phyloP scores from a whole-genome alignment of 495 filamentous ascomycete species.

The Lasiosphaeria hispida region DNA sequence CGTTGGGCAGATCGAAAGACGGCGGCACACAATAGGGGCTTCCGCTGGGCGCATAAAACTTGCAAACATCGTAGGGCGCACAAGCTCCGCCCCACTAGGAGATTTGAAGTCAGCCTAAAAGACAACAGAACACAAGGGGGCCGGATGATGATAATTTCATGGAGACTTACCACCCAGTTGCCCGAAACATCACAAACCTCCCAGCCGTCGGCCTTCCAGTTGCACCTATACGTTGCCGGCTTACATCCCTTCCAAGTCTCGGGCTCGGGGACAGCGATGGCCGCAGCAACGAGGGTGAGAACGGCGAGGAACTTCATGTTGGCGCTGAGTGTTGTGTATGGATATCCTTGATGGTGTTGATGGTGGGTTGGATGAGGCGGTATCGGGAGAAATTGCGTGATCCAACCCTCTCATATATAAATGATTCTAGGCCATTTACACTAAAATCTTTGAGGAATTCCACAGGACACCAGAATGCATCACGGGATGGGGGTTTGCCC shows the following conservation, averaged over 20 bases:
- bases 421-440: too few species aligned
- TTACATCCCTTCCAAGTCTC: slow-evolving; percentile 16
- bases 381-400: neutral
- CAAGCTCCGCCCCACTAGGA: slow-evolving; percentile 24
- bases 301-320: slow-evolving; percentile 25
- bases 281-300: slow-evolving; percentile 19
- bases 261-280: slow-evolving; percentile 17
- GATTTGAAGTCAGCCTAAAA: neutral
- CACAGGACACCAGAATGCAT: neutral
- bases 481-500: neutral
- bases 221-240: slow-evolving; percentile 27
- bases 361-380: slow-evolving; percentile 9
- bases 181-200: slow-evolving; percentile 24
- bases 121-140: too few species aligned
- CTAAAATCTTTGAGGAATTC: neutral
- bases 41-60: slow-evolving; percentile 23
- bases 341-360: neutral
- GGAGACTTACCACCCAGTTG: slow-evolving; percentile 26
- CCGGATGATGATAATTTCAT: too few species aligned
- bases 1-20: too few species aligned
- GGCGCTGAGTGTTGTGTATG: neutral
- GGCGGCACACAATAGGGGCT: slow-evolving; percentile 31
- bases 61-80: slow-evolving; percentile 19
- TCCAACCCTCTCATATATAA: too few species aligned
- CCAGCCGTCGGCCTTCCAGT: slow-evolving; percentile 27